phyloP scores from a whole-genome alignment of 495 filamentous ascomycete species.

The Neurospora sp. region DNA sequence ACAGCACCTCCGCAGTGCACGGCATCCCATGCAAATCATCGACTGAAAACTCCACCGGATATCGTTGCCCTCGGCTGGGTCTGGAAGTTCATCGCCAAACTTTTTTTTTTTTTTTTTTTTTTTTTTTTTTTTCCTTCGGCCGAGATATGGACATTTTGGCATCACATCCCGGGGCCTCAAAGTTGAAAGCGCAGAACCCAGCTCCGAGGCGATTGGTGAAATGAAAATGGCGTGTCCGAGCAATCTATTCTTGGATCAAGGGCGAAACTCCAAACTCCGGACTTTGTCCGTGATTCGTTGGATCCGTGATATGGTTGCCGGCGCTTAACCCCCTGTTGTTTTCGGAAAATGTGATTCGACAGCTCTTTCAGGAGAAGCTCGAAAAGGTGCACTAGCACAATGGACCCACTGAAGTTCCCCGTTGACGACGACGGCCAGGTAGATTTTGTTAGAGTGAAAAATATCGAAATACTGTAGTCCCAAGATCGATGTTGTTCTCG shows the following conservation, averaged over 20 bases:
- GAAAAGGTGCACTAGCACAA: conserved; percentile 9
- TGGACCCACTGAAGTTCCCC: not conserved
- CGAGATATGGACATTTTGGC: not conserved
- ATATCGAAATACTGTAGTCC: not conserved
- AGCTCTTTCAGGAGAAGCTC: conserved; percentile 1
- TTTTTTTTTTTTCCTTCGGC: not conserved
- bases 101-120: not conserved
- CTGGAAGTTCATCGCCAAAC: not conserved
- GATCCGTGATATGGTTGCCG: conserved; percentile 20
- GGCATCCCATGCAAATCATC: not conserved
- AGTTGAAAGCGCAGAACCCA: not conserved
- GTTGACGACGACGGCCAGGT: not conserved
- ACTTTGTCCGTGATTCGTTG: conserved; percentile 13
- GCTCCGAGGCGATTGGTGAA: not conserved
- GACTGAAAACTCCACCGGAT: not conserved
- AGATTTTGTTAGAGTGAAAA: not conserved
- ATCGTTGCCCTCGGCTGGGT: not conserved
- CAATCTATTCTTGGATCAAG: conserved; percentile 30
- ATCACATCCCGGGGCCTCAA: not conserved
- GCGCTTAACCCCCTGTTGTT: conserved; percentile 25
- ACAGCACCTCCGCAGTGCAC: not conserved
- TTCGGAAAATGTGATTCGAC: conserved; percentile 21
- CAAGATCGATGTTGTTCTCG: not conserved
- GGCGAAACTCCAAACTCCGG: conserved; percentile 8
- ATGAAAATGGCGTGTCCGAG: conserved; percentile 10